phyloP scores from a whole-genome alignment of 2,329 filamentous ascomycete species.

The Neofusicoccum sp. region DNA sequence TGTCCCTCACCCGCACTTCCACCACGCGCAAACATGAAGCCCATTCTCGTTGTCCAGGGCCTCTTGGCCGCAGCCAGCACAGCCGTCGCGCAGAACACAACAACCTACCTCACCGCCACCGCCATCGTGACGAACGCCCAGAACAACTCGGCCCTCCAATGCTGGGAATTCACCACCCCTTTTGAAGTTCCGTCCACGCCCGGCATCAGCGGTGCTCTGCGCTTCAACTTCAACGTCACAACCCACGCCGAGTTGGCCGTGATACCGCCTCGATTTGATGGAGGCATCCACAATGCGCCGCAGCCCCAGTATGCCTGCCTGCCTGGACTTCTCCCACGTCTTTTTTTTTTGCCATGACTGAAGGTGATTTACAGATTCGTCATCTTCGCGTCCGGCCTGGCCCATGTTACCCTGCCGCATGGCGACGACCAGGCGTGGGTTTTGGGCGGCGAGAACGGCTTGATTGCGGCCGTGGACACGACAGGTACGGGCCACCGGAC shows the following conservation, averaged over 20 bases:
- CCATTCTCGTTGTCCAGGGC: neutral
- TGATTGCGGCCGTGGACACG: slow-evolving; percentile 37
- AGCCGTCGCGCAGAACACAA: neutral
- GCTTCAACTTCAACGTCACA: slow-evolving; percentile 1
- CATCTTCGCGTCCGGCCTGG: slow-evolving; percentile 36
- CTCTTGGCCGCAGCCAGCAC: neutral
- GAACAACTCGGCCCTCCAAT: slow-evolving; percentile 38
- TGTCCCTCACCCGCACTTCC: neutral
- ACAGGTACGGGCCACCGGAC: slow-evolving; percentile 36
- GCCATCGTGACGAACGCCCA: slow-evolving; percentile 35
- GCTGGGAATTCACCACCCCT: slow-evolving; percentile 36
- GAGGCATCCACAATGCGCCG: slow-evolving; percentile 39
- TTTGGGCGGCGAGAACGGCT: slow-evolving; percentile 35
- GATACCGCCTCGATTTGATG: slow-evolving; percentile 36
- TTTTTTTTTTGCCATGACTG: neutral
- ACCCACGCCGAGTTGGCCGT: slow-evolving; percentile 34
- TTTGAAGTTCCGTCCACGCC: slow-evolving; percentile 32
- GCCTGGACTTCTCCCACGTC: too few species aligned
- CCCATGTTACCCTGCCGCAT: slow-evolving; percentile 36
- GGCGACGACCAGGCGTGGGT: slow-evolving; percentile 33
- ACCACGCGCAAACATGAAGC: neutral
- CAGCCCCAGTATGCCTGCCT: slow-evolving; percentile 29
- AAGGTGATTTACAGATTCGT: slow-evolving; percentile 24
- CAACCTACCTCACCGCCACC: slow-evolving; percentile 31
- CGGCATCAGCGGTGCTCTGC: slow-evolving; percentile 33